Conservation (phyloP, 108 stramenopile genomes). For the Mayamaea pseudoterrestris region DNA sequence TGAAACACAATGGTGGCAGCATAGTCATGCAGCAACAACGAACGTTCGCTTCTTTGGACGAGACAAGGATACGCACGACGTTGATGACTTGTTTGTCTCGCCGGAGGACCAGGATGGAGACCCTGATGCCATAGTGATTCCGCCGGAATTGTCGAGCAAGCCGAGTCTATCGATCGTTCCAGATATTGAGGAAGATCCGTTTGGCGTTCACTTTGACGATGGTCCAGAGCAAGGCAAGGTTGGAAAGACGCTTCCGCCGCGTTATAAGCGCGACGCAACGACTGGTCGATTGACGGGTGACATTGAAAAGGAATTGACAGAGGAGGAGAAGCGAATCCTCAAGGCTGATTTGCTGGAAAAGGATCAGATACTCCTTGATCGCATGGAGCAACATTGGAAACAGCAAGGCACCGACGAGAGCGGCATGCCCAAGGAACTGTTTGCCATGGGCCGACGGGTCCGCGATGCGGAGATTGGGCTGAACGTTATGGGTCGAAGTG, state of each 20-base stretch:
- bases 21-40: too few species aligned
- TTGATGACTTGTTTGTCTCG: too few species aligned
- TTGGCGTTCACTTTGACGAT: conserved; percentile 41
- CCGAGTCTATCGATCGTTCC: background rate
- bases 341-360: conserved; percentile 38
- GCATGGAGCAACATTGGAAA: conserved; percentile 25
- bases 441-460: conserved; percentile 41
- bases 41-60: too few species aligned
- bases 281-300: conserved; percentile 72
- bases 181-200: conserved; percentile 26
- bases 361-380: conserved; percentile 19
- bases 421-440: conserved; percentile 13
- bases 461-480: conserved; percentile 51
- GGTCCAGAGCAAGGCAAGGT: conserved; percentile 25
- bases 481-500: conserved; percentile 53
- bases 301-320: conserved; percentile 39
- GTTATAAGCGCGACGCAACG: conserved; percentile 56
- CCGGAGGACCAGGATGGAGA: too few species aligned
- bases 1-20: too few species aligned
- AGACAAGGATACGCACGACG: too few species aligned
- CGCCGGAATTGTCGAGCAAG: too few species aligned
- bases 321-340: conserved; percentile 31
- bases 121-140: too few species aligned
- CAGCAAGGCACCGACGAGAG: conserved; percentile 3
- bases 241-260: conserved; percentile 36